phyloP scores from a whole-genome alignment of 805 yeast species.

The Ogataea naganishii region DNA sequence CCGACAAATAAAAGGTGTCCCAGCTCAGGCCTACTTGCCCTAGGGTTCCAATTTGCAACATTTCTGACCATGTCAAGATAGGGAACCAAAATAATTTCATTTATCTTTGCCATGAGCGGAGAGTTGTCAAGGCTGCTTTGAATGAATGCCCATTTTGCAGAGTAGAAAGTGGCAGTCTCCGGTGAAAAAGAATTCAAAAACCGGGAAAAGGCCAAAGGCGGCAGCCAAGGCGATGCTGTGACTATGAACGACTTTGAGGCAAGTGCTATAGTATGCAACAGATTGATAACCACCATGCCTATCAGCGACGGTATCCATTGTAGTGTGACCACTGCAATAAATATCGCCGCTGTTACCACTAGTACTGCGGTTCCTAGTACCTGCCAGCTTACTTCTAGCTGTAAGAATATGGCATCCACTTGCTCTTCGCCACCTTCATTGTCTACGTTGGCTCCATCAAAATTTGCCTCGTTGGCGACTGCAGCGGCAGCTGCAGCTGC shows the following conservation, averaged over 20 bases:
- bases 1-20: conserved; percentile 12
- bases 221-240: conserved; percentile 2
- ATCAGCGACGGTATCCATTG: conserved; percentile 16
- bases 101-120: background rate
- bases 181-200: too few relatives aligned
- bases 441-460: too few relatives aligned
- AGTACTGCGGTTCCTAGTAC: too few relatives aligned
- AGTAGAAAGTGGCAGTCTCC: conserved; percentile 2
- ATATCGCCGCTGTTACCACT: too few relatives aligned
- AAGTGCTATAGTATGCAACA: conserved; percentile 6
- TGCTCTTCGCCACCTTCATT: too few relatives aligned
- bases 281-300: conserved; percentile 13
- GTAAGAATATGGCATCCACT: too few relatives aligned
- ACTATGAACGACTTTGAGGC: background rate
- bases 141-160: conserved; percentile 3
- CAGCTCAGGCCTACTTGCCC: conserved; percentile 11
- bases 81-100: conserved; percentile 4
- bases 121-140: background rate
- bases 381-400: too few relatives aligned
- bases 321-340: conserved; percentile 12
- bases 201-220: conserved; percentile 1
- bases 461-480: conserved; percentile 3
- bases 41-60: conserved; percentile 15
- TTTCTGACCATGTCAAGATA: conserved; percentile 7
- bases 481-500: conserved; percentile 1